Base-by-base conservation (phyloP, 495 filamentous ascomycete species). In the Lentithecium fluviatile region DNA sequence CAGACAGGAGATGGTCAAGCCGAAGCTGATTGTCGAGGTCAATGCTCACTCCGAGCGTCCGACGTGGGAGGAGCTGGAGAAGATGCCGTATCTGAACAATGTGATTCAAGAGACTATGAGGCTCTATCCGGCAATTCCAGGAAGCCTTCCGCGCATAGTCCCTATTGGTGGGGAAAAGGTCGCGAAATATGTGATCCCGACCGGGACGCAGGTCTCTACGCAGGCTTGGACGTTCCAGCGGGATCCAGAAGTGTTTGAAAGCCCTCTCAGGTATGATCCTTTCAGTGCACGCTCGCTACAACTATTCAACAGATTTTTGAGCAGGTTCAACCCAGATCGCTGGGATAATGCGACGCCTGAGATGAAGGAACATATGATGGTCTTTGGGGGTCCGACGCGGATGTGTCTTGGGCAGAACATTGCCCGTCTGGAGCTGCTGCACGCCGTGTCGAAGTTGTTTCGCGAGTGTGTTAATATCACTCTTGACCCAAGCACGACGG, bases 111-210 rank as follows among this genome's bases (percentile, higher is more conserved):
- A 64, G 42, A 26, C 20, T 17, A 15, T 64, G 34, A 2, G 61
- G 2, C 46, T 64, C 2, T 61, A 38, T 45, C 57, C 61, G 23
- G 42, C 61, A 2, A 36, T 40, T 42, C 60, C 60, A 11, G 17
- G 13, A 13, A 40, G n/a, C 10, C 45, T 57, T 48, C 38, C 32
- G 8, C 34, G 58, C 1, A 20, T n/a, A 2, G 45, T 62, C 3
- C 52, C 52, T 23, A 11, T 21, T 3, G 20, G 29, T 10, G 58
- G 58, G 6, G 52, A 47, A 20, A 38, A 17, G 4, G 23, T 58
- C 6, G 51, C 24, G 48, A 53, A 53, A 10, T 37, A 15, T 36
- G 11, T 17, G 11, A 21, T 62, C 12, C 58, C 58, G 6, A 38
- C 36, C 0, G 52, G 58, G 11, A 5, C 23, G 4, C n/a, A 20